A percentile compares a stretch with the other conserved stretches of the same genome.
Conservation (phyloP, 2,329 filamentous ascomycete species). For the Blumeriella jaapii region DNA sequence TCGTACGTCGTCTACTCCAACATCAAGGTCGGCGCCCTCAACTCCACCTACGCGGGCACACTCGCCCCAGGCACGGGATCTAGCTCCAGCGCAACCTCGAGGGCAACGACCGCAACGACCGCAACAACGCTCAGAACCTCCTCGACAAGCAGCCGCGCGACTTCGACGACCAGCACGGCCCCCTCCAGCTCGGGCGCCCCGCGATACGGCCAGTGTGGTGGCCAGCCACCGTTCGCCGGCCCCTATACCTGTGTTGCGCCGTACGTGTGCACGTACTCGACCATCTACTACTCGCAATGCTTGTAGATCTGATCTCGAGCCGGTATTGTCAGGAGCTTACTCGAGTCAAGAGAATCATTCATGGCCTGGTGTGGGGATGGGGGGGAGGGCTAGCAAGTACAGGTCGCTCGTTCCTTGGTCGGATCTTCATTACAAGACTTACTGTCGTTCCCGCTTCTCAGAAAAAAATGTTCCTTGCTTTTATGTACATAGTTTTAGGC, state of each 20-base stretch:
- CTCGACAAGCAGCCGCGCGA: conserved; percentile 8
- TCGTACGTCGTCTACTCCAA: conserved; percentile 31
- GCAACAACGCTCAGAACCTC: conserved; percentile 7
- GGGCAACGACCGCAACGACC: conserved; percentile 1
- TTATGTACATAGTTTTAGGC: conserved; percentile 5
- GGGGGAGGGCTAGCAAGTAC: too few relatives aligned
- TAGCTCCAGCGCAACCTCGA: conserved; percentile 1
- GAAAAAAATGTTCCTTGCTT: not conserved
- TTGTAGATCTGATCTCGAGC: conserved; percentile 19
- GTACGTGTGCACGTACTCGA: conserved; percentile 19
- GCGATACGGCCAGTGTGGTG: conserved; percentile 28
- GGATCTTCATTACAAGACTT: too few relatives aligned
- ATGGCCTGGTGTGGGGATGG: too few relatives aligned
- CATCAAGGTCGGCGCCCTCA: conserved; percentile 26
- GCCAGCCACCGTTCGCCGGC: conserved; percentile 26
- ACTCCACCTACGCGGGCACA: conserved; percentile 20
- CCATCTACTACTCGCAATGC: conserved; percentile 30
- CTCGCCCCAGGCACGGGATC: conserved; percentile 1
- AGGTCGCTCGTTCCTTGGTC: too few relatives aligned
- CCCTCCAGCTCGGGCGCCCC: conserved; percentile 8
- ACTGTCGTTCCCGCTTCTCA: conserved; percentile 3
- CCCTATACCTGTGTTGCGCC: conserved; percentile 24
- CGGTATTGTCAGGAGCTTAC: too few relatives aligned
- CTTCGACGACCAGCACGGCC: not conserved
- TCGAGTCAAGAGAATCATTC: too few relatives aligned